These are phyloP conservation scores for Hemileccinum impolitum DNA, from an alignment of 768 basidiomycete species.

Conservation along the genomic window DNA sequence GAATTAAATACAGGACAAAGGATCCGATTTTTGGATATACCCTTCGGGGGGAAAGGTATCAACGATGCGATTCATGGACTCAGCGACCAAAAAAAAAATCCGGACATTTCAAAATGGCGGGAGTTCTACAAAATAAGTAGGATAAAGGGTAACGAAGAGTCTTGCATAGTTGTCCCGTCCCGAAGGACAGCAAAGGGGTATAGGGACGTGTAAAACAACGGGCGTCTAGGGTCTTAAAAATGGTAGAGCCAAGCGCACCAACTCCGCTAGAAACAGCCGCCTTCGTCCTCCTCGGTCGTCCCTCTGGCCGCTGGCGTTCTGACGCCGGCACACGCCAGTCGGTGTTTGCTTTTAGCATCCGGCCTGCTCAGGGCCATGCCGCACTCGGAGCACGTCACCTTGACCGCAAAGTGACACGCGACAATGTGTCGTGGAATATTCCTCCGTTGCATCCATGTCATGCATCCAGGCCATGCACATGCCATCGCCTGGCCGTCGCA, in stretches of 20 bases:
- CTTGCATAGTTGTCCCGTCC: neutral
- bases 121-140: neutral
- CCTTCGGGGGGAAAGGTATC: neutral
- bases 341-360: conserved; percentile 26
- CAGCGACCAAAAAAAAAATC: too few relatives aligned
- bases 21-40: too few relatives aligned
- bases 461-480: conserved; percentile 21
- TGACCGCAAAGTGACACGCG: conserved; percentile 23
- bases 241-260: conserved; percentile 3
- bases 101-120: neutral
- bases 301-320: neutral
- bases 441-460: conserved; percentile 18
- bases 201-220: neutral
- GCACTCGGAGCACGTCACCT: conserved; percentile 15
- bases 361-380: conserved; percentile 17
- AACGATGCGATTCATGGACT: neutral
- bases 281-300: neutral
- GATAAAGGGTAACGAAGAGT: neutral
- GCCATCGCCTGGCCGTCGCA: conserved; percentile 10
- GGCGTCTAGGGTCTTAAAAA: neutral
- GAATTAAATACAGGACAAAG: neutral
- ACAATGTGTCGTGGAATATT: conserved; percentile 27
- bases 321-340: conserved; percentile 7
- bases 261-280: conserved; percentile 10
- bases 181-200: neutral